These are phyloP conservation scores for Arachis stenosperma DNA, from an alignment of 306 rosid species.

Conservation along the genomic window DNA sequence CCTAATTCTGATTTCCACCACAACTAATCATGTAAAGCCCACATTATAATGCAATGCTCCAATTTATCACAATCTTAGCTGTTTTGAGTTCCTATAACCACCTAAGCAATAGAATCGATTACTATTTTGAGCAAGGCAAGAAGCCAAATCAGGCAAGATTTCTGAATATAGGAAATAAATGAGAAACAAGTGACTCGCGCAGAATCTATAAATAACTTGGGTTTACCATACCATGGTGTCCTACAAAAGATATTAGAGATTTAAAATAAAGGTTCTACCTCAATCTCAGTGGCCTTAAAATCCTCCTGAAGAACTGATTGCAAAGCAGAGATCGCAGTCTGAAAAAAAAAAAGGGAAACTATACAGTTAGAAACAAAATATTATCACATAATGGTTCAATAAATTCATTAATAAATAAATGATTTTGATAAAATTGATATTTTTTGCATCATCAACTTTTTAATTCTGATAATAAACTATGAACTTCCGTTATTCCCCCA, in stretches of 20 bases:
- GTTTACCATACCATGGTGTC: not conserved
- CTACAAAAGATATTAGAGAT: not conserved
- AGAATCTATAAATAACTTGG: not conserved
- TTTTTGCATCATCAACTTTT: not conserved
- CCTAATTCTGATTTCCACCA: not conserved
- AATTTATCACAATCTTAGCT: slow-evolving; percentile 3
- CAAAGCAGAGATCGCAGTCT: slow-evolving; percentile 97
- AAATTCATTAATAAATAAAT: not conserved
- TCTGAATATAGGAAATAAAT: not conserved
- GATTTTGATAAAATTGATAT: not conserved
- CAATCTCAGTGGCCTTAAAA: slow-evolving; percentile 95
- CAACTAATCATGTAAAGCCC: slow-evolving; percentile 7
- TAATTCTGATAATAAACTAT: not conserved
- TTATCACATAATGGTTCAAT: not conserved
- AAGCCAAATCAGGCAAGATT: not conserved
- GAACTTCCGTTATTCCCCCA: not conserved
- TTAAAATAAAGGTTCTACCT: slow-evolving; percentile 56
- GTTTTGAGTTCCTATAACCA: not conserved
- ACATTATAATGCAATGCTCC: not conserved
- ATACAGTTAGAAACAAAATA: slow-evolving; percentile 1
- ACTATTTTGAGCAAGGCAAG: slow-evolving; percentile 1
- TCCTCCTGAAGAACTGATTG: slow-evolving; percentile 99
- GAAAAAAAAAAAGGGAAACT: slow-evolving; percentile 27
- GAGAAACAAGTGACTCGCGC: slow-evolving; percentile 16
- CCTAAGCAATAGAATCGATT: slow-evolving; percentile 8